Conservation (phyloP, 2,329 filamentous ascomycete species). For the Alternaria longipes region DNA sequence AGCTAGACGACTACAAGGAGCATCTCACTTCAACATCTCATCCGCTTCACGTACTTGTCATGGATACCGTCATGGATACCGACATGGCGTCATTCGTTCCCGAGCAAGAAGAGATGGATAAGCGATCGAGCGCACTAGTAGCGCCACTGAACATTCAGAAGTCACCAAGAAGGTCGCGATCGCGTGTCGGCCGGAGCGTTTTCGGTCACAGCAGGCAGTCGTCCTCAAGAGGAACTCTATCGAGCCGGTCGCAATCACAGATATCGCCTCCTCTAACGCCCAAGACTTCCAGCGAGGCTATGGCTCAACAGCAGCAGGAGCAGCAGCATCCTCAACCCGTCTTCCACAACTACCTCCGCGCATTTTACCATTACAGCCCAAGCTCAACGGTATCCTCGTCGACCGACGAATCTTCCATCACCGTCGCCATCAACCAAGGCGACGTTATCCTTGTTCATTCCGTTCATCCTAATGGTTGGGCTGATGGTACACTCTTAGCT, state of each 20-base stretch:
- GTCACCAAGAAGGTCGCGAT: slow-evolving; percentile 42
- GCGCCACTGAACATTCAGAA: slow-evolving; percentile 51
- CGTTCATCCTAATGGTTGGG: slow-evolving; percentile 98
- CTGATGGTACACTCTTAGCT: slow-evolving; percentile 88
- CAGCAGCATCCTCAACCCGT: slow-evolving; percentile 63
- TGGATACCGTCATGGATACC: slow-evolving; percentile 11
- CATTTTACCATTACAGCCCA: slow-evolving; percentile 92
- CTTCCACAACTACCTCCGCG: slow-evolving; percentile 94
- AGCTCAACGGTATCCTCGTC: slow-evolving; percentile 78
- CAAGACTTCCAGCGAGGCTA: slow-evolving; percentile 71
- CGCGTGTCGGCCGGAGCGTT: slow-evolving; percentile 24
- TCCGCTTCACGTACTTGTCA: not conserved
- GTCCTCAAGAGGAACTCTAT: slow-evolving; percentile 43
- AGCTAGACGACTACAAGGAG: slow-evolving; percentile 33
- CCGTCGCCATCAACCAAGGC: slow-evolving; percentile 85
- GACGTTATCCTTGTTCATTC: slow-evolving; percentile 95
- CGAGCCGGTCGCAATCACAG: slow-evolving; percentile 56
- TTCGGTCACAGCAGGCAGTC: slow-evolving; percentile 43
- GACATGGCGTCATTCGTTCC: slow-evolving; percentile 43
- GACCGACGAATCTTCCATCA: slow-evolving; percentile 72
- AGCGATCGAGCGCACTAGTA: slow-evolving; percentile 47
- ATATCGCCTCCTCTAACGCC: slow-evolving; percentile 83
- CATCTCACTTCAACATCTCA: not conserved
- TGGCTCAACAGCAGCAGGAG: slow-evolving; percentile 56
- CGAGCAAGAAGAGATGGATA: slow-evolving; percentile 41